Evolutionary conservation across 108 stramenopile genomes (phyloP).

Genomic region (Ochromonas danica): DNA sequence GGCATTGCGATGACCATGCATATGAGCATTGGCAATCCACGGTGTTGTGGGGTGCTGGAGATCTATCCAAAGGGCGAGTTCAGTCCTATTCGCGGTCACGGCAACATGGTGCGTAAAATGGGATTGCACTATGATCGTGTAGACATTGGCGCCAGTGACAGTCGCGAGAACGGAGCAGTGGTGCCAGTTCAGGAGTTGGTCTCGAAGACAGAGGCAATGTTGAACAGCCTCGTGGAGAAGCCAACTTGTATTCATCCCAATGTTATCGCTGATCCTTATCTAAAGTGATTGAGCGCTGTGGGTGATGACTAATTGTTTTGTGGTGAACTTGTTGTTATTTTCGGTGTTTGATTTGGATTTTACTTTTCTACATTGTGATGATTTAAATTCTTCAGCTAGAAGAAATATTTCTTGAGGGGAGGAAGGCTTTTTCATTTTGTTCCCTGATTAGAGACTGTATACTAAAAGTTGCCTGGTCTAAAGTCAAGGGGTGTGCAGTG

Average conservation of each 20-base stretch:
- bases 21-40: neutral
- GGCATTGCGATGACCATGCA: conserved; percentile 1
- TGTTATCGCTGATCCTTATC: conserved; percentile 7
- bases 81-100: neutral
- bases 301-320: too few relatives aligned
- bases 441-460: too few relatives aligned
- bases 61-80: conserved; percentile 5
- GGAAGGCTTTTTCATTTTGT: too few relatives aligned
- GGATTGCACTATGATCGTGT: neutral
- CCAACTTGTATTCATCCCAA: neutral
- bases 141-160: neutral
- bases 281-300: neutral
- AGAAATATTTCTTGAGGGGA: too few relatives aligned
- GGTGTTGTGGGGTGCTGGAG: neutral
- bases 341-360: too few relatives aligned
- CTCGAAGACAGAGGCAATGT: neutral
- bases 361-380: too few relatives aligned
- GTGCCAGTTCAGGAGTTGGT: neutral
- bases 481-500: too few relatives aligned
- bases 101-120: conserved; percentile 23
- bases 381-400: too few relatives aligned
- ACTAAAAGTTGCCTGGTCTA: too few relatives aligned
- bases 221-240: neutral
- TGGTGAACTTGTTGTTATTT: too few relatives aligned
- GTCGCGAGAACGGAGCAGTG: neutral